Base-by-base conservation (phyloP, 2,329 filamentous ascomycete species). In the Trichoderma sp. region DNA sequence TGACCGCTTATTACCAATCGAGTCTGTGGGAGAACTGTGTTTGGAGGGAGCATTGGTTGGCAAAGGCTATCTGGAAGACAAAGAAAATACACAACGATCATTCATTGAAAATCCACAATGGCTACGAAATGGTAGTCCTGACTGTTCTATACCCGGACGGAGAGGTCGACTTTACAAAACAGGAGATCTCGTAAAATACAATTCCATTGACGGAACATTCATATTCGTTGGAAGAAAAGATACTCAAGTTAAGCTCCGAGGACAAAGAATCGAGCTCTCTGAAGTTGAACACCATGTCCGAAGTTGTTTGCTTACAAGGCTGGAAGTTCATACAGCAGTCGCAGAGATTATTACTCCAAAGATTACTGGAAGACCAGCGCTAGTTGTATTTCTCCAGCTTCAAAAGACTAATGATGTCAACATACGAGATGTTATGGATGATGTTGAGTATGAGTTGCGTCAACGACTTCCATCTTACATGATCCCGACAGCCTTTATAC, bases 221-320 rank as follows among this genome's bases (percentile, higher is more conserved):
- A 74, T 80, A 0, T 86, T 83, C 70, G 75, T 86, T 59, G 87
- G 86, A 58, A 81, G 88, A 17, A 88, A 87, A 73, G 88, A 90
- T 73, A 82, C 82, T 0, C 88, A 90, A 75, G 83, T 89, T 58
- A 90, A 90, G 77, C 77, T 90, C 8, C 82, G 84, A 20, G 90
- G 90, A 26, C 88, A 85, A 72, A 78, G 87, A 65, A 81, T 88
- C 59, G 90, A 87, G 78, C 81, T 87, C n/a, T 73, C 71, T 1
- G 76, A 77, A 36, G 32, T 78, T 13, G 77, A 77, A 36, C 36
- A 68, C 4, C 62, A 71, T 43, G 53, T 57, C 43, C 68, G 34
- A 11, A 36, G 17, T 20, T 62, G 61, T 32, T 32, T 34, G 11
- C 20, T 20, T 62, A 17, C 20, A n/a, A 43, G n/a, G 6, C 20